phyloP scores from a whole-genome alignment of 345 rosid species.

The Eucalyptus viminalis region DNA sequence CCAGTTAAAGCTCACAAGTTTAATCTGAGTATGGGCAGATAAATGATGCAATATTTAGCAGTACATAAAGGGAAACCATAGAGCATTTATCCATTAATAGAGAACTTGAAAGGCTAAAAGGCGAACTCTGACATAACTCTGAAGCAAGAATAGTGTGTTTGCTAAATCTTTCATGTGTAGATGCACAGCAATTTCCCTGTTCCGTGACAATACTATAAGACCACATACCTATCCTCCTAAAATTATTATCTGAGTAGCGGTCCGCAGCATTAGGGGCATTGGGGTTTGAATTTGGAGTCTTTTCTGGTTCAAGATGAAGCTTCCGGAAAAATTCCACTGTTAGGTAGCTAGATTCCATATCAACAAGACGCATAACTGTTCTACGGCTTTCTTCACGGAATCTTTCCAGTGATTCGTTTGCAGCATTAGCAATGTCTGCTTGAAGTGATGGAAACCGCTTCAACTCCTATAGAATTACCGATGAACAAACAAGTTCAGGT shows the following conservation, averaged over 20 bases:
- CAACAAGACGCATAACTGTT: slow-evolving; percentile 81
- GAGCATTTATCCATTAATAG: neutral
- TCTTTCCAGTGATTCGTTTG: slow-evolving; percentile 85
- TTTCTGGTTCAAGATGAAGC: slow-evolving; percentile 81
- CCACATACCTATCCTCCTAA: slow-evolving; percentile 70
- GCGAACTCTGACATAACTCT: neutral
- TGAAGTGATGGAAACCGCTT: slow-evolving; percentile 89
- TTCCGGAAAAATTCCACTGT: slow-evolving; percentile 97
- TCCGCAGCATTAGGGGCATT: slow-evolving; percentile 41
- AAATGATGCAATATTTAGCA: neutral
- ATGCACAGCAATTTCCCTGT: neutral
- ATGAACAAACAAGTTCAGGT: neutral
- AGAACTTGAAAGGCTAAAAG: neutral
- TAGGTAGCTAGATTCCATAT: slow-evolving; percentile 95
- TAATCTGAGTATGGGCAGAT: neutral
- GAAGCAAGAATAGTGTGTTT: neutral
- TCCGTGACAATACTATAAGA: neutral
- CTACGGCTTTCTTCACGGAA: slow-evolving; percentile 91
- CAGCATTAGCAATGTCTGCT: slow-evolving; percentile 86
- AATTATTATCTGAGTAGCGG: slow-evolving; percentile 64
- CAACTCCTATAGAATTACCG: slow-evolving; percentile 48
- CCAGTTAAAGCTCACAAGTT: neutral
- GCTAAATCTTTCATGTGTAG: neutral
- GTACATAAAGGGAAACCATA: neutral
- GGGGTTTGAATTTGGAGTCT: slow-evolving; percentile 23